Evolutionary conservation across 371 early-diverging fungal species (phyloP), one percentile per base, ranked within the genome.

Genomic region (Mucor sp.): DNA sequence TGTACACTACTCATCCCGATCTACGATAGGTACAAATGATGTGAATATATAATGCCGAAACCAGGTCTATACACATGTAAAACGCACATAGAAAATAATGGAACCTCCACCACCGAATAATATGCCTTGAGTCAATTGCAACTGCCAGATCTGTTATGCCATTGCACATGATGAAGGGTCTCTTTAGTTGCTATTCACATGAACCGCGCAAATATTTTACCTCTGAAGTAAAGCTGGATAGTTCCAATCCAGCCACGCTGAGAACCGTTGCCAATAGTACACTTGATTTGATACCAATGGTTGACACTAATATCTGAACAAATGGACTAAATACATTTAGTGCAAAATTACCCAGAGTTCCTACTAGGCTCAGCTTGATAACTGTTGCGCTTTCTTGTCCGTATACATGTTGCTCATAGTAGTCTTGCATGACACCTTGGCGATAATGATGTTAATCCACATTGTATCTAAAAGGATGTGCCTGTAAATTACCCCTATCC

Each of bases 51-150:
- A 33, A 23, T 35, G 21, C 32, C 39, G 59, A 14, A 39, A 39
- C 6, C 39, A 58, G 19, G 19, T 37, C 35, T 9, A 41, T 19
- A 53, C 66, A 63, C 58, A 75, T 72, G 28, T 65, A 72, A 32
- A 58, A 39, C 39, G 15, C 39, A 39, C 39, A 39, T 39, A 14
- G 33, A 39, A 75, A 33, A 75, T 69, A 15, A 72, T 63, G 9
- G 72, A 67, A 2, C 85, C 87, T 23, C 90, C 90, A 0, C 82
- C n/a, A 0, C 74, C 74, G 33, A 72, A 72, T n/a, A 75, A n/a
- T 47, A 67, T 62, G 6, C 76, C 76, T 59, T 69, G 72, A 4
- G 68, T 70, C 48, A 75, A 60, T 8, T 64, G 68, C 35, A 75
- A 39, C 6, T 75, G 72, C 76, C 76, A 75, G 3, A 71, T 66